Evolutionary conservation across 1,284 basidiomycete species (phyloP).

Genomic region (Chiua sp.): DNA sequence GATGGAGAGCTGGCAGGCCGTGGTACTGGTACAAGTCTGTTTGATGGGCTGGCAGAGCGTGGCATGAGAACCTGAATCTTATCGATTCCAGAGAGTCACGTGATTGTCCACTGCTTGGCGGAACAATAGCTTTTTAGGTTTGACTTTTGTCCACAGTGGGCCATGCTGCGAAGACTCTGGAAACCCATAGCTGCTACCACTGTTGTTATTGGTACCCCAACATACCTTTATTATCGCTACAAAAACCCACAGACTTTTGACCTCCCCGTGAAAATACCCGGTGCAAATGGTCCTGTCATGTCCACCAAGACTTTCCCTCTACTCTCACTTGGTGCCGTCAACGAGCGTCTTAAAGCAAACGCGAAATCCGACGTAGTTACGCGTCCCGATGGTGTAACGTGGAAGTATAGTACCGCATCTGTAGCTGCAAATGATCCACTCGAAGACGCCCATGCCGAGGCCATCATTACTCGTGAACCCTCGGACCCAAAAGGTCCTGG

Average conservation of each 20-base stretch:
- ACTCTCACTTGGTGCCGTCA: constrained; percentile 59
- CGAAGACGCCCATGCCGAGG: constrained; percentile 84
- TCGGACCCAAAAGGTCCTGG: constrained; percentile 62
- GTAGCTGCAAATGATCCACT: constrained; percentile 89
- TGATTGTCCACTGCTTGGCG: neutral
- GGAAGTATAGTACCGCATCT: constrained; percentile 80
- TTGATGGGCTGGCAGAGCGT: constrained; percentile 10
- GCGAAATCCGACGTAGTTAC: constrained; percentile 50
- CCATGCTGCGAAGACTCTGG: constrained; percentile 66
- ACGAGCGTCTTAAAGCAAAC: constrained; percentile 64
- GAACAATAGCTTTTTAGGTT: too few species aligned
- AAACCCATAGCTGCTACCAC: constrained; percentile 53
- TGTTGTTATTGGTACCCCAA: constrained; percentile 45
- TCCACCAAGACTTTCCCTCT: constrained; percentile 58
- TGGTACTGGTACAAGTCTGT: constrained; percentile 30
- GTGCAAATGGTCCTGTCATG: constrained; percentile 62
- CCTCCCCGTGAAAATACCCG: constrained; percentile 56
- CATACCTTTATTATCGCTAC: constrained; percentile 48
- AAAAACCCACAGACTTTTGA: constrained; percentile 55
- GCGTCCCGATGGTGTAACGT: constrained; percentile 59
- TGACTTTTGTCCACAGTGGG: too few species aligned
- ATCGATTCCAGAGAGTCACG: constrained; percentile 16
- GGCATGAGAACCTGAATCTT: constrained; percentile 37
- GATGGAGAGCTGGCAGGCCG: constrained; percentile 21
- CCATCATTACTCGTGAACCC: constrained; percentile 69